Evolutionary conservation across 2,329 filamentous ascomycete species (phyloP).

Genomic region (Cercospora sp.): DNA sequence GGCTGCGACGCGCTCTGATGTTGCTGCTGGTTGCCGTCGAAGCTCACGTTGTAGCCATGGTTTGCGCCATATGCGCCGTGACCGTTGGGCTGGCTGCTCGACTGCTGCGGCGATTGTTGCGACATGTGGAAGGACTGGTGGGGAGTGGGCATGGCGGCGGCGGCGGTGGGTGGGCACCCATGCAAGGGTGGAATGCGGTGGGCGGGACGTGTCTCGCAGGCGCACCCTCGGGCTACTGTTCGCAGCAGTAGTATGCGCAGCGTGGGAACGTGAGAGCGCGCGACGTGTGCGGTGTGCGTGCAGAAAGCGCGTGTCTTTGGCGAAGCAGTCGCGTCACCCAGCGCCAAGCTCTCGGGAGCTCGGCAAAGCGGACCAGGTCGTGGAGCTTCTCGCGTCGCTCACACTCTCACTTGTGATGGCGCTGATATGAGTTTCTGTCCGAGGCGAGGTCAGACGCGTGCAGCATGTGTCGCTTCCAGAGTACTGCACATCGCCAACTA

Average conservation of each 20-base stretch:
- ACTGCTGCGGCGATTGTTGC: constrained; percentile 23
- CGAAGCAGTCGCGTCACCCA: not conserved
- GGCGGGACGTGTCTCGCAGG: not conserved
- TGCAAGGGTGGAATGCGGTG: constrained; percentile 14
- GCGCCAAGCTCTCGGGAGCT: constrained; percentile 2
- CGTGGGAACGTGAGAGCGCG: not conserved
- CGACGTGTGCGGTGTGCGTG: constrained; percentile 9
- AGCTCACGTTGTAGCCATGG: constrained; percentile 35
- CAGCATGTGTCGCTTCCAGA: not conserved
- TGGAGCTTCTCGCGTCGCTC: not conserved
- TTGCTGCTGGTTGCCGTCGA: constrained; percentile 31
- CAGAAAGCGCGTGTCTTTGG: constrained; percentile 4
- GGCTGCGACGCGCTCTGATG: constrained; percentile 28
- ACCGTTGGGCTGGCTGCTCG: constrained; percentile 26
- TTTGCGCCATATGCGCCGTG: constrained; percentile 20
- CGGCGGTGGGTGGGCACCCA: constrained; percentile 16
- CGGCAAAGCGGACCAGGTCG: not conserved
- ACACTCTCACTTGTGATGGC: not conserved
- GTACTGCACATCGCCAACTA: not conserved
- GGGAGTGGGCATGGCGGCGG: constrained; percentile 34
- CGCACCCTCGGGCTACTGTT: not conserved
- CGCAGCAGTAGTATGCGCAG: constrained; percentile 1
- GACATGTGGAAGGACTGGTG: constrained; percentile 29
- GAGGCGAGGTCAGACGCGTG: not conserved
- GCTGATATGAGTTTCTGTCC: constrained; percentile 6